Percentiles rank a stretch among this genome's conserved stretches.
Evolutionary conservation across 192 early-diverging fungal genomes (phyloP).

Genomic region (Backusella macrospora): DNA sequence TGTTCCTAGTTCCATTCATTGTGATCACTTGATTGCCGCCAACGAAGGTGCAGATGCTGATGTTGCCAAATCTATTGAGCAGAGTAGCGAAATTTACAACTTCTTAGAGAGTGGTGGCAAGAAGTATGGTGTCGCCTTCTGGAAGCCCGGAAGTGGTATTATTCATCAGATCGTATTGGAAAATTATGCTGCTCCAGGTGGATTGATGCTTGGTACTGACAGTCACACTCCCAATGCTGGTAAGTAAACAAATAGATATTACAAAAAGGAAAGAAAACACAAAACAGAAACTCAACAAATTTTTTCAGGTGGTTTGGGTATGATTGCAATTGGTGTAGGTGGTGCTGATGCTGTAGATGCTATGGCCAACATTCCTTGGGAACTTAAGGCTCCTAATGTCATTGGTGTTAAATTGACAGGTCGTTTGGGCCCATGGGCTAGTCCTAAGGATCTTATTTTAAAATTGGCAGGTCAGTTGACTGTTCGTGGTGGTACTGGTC

Average conservation of each 20-base stretch:
- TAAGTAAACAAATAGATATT: slow-evolving; percentile 16
- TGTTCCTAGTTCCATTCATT: slow-evolving; percentile 96
- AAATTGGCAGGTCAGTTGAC: slow-evolving; percentile 73
- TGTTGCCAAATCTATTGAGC: slow-evolving; percentile 80
- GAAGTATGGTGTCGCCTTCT: slow-evolving; percentile 97
- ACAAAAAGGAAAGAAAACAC: slow-evolving; percentile 15
- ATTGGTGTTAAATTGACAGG: slow-evolving; percentile 95
- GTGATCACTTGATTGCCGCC: slow-evolving; percentile 98
- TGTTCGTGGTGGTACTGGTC: slow-evolving; percentile 91
- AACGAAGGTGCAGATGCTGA: slow-evolving; percentile 83
- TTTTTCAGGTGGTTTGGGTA: slow-evolving; percentile 79
- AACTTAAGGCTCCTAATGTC: slow-evolving; percentile 94
- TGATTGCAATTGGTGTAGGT: slow-evolving; percentile 97
- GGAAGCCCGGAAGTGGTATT: slow-evolving; percentile 95
- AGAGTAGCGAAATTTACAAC: slow-evolving; percentile 96
- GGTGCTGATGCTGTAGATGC: slow-evolving; percentile 99
- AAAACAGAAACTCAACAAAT: slow-evolving; percentile 20
- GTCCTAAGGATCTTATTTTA: slow-evolving; percentile 91
- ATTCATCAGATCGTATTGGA: slow-evolving; percentile 99
- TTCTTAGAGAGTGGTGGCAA: slow-evolving; percentile 81
- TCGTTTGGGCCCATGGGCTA: slow-evolving; percentile 85
- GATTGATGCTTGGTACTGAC: slow-evolving; percentile 97
- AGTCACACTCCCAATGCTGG: slow-evolving; percentile 69
- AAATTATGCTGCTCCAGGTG: slow-evolving; percentile 98
- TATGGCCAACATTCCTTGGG: slow-evolving; percentile 98